Evolutionary conservation across 495 filamentous ascomycete genomes (phyloP).

Genomic region (Delitschia confertaspora): DNA sequence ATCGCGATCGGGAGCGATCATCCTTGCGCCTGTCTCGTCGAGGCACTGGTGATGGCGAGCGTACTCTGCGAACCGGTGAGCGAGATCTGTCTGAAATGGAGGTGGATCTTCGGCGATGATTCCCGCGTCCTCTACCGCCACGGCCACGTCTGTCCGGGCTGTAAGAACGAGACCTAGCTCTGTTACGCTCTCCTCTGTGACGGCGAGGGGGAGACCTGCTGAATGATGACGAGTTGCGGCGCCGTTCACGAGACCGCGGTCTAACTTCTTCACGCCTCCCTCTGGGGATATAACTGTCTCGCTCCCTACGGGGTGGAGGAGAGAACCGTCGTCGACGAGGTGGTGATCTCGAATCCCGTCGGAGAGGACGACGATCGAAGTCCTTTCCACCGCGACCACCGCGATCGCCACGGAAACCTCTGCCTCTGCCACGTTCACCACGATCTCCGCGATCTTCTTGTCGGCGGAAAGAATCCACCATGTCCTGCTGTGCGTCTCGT

Average conservation of each 20-base stretch:
- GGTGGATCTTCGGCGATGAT: slow-evolving; percentile 19
- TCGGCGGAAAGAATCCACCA: slow-evolving; percentile 55
- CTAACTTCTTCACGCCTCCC: slow-evolving; percentile 3
- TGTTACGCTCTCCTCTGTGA: slow-evolving; percentile 2
- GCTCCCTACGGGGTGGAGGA: slow-evolving; percentile 12
- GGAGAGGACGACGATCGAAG: slow-evolving; percentile 39
- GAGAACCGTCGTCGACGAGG: slow-evolving; percentile 45
- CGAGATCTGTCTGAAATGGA: slow-evolving; percentile 40
- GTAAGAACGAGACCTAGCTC: slow-evolving; percentile 22
- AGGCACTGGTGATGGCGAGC: slow-evolving; percentile 37
- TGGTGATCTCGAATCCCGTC: slow-evolving; percentile 50
- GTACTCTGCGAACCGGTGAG: slow-evolving; percentile 58
- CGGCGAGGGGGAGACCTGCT: slow-evolving; percentile 3
- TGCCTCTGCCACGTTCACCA: slow-evolving; percentile 45
- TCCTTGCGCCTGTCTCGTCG: slow-evolving; percentile 17
- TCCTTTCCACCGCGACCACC: slow-evolving; percentile 44
- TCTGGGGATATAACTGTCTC: no score
- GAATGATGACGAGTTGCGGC: neutral
- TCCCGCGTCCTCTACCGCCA: slow-evolving; percentile 21
- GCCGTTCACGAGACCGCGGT: slow-evolving; percentile 3
- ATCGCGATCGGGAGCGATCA: slow-evolving; percentile 33
- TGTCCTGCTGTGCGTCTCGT: slow-evolving; percentile 52
- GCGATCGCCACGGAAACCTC: slow-evolving; percentile 37
- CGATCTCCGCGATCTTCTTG: slow-evolving; percentile 57
- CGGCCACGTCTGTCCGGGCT: slow-evolving; percentile 25